Conservation (phyloP, 1,284 basidiomycete genomes). For the Moesziomyces parantarcticus region DNA sequence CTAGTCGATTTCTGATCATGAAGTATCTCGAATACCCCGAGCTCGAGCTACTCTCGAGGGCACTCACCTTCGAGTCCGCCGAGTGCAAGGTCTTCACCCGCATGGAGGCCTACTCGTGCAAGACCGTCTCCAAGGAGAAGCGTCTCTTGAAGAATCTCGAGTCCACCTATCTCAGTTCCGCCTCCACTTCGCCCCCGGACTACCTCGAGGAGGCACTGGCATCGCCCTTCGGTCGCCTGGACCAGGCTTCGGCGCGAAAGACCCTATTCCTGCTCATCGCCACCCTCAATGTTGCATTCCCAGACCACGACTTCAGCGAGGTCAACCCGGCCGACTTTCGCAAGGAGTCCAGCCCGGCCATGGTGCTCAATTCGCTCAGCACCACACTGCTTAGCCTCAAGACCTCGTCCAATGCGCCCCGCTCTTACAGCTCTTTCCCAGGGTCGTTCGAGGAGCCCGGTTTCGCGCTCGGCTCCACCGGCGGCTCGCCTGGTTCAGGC, state of each 20-base stretch:
- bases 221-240: slow-evolving; percentile 69
- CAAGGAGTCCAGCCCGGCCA: slow-evolving; percentile 71
- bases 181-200: slow-evolving; percentile 63
- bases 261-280: slow-evolving; percentile 93
- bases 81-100: slow-evolving; percentile 91
- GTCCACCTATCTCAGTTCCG: slow-evolving; percentile 58
- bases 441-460: slow-evolving; percentile 59
- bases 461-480: slow-evolving; percentile 28
- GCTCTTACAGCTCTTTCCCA: slow-evolving; percentile 54
- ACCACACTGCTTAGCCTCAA: slow-evolving; percentile 64
- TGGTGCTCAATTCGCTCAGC: slow-evolving; percentile 65
- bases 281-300: slow-evolving; percentile 95
- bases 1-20: slow-evolving; percentile 71
- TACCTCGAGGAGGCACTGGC: slow-evolving; percentile 62
- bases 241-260: slow-evolving; percentile 76
- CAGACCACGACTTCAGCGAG: slow-evolving; percentile 95
- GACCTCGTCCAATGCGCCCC: slow-evolving; percentile 52
- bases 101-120: slow-evolving; percentile 97
- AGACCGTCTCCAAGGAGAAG: slow-evolving; percentile 96
- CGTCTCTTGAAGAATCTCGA: slow-evolving; percentile 88
- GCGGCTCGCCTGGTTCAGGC: slow-evolving; percentile 26
- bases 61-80: slow-evolving; percentile 78
- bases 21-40: slow-evolving; percentile 90
- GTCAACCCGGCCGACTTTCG: slow-evolving; percentile 88
- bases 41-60: slow-evolving; percentile 80